Evolutionary conservation across 345 rosid genomes (phyloP), one percentile per base, ranked within the genome.

Genomic region (Aethionema arabicum): DNA sequence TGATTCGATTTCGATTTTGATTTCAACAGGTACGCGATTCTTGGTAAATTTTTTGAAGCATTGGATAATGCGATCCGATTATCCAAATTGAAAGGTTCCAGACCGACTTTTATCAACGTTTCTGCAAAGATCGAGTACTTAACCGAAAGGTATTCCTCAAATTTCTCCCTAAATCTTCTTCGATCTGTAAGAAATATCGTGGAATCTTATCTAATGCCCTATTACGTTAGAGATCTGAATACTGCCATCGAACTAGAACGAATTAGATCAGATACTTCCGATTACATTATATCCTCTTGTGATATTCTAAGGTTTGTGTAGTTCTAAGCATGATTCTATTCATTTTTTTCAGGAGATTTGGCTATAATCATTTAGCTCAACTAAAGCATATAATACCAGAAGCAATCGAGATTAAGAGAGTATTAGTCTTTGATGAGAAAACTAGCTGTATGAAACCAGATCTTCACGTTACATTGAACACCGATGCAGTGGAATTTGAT

Each of bases 391-490:
- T 95, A 39, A 66, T 95, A 32, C 96, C 98, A 0, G 99, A 90
- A 66, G 91, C 76, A 0, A 78, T 95, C 15, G 90, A 85, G 74
- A 66, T 90, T 4, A 90, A 75, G 77, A 82, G 72, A 66, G 67
- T 83, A 10, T 74, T 82, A 8, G 42, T 57, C 45, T 66, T 78
- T 58, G 91, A 95, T 70, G 97, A 95, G 77, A 64, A 46, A 52
- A 82, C 84, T 8, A 53, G 86, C 29, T 88, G 92, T 36, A 83
- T 83, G 92, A 88, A 84, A 76, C 95, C 97, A 4, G 93, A 88
- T 67, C 89, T 95, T 68, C 76, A 83, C 39, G 67, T 95, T 33
- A 68, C 83, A 16, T 42, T 95, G 7, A 77, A 80, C 27, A 75
- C 74, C 4, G 79, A 84, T 54, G 84, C 83, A 2, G 41, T 88